Base-by-base conservation (phyloP, 306 rosid species). In the Echinosophora koreensis region DNA sequence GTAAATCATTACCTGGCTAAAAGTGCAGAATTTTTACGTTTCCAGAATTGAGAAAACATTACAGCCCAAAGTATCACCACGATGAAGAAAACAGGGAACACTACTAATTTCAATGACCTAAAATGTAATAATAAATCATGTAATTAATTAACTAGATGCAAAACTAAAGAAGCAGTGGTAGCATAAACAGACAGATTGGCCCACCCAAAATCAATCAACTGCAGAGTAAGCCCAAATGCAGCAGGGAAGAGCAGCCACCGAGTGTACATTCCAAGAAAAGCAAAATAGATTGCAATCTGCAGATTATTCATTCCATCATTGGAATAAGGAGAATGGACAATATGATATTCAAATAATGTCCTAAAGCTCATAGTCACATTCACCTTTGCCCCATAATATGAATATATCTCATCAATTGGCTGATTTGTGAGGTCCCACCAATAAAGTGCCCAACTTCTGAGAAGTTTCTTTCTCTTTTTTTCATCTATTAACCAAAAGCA, bases 221-320 rank as follows among this genome's bases (percentile, higher is more conserved):
- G 96, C 89, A 91, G 79, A 68, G 84, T 77, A 61, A 95, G 84
- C 56, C 98, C 99, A 80, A 92, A 89, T 37, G 77, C 85, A 42
- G 97, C 97, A 8, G 91, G 97, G 74, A 89, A 91, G 77, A 95
- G 90, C 85, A 92, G 78, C 99, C 99, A 95, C 68, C 61, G 84
- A 37, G 99, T 91, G 81, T 87, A 95, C 98, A 92, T 92, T 86
- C 99, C 99, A 75, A 95, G 96, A 83, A 95, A 95, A 77, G 99
- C 89, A 84, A 95, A 95, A 84, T 95, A 95, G 74, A 92, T 85
- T 37, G 97, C 97, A 65, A 95, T 89, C 99, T 95, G 88, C 84
- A 82, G 62, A 81, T 73, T 17, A 46, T 47, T 39, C 80, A 69
- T 60, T 72, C 69, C 68, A 70, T 66, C 51, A 47, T 78, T 63